A percentile compares a stretch with the other conserved stretches of the same genome.
Conservation (phyloP, 129 eudicot genomes). For the Artemisia tridentata region DNA sequence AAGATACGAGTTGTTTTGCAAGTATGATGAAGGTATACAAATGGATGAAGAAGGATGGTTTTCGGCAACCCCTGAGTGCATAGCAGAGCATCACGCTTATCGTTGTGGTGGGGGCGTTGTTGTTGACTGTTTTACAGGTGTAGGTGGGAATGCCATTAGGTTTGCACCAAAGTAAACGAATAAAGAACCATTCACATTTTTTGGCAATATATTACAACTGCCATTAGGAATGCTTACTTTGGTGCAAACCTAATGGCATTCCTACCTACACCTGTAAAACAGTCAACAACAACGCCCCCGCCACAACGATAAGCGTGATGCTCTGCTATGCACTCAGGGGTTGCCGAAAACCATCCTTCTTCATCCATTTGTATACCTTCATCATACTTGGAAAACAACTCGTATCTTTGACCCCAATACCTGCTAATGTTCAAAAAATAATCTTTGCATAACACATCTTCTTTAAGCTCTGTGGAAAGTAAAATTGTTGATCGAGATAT, state of each 20-base stretch:
- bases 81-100: conserved; percentile 81
- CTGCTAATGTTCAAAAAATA: conserved; percentile 48
- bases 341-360: conserved; percentile 98
- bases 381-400: conserved; percentile 70
- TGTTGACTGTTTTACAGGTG: conserved; percentile 85
- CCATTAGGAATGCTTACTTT: conserved; percentile 55
- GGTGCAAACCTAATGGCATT: conserved; percentile 88
- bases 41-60: conserved; percentile 99
- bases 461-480: conserved; percentile 37
- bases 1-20: conserved; percentile 70
- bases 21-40: conserved; percentile 66
- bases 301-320: conserved; percentile 88
- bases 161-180: conserved; percentile 70
- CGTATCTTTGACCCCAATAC: conserved; percentile 83
- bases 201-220: too few species aligned
- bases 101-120: conserved; percentile 65
- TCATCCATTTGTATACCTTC: conserved; percentile 81
- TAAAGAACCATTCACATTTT: too few species aligned
- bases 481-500: neutral
- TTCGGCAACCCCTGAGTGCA: conserved; percentile 84
- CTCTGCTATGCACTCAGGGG: conserved; percentile 78
- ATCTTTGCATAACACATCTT: conserved; percentile 33
- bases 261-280: conserved; percentile 95
- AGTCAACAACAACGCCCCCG: conserved; percentile 54
- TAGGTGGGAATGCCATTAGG: conserved; percentile 92